Evolutionary conservation across 2,329 filamentous ascomycete genomes (phyloP).

Genomic region (Xylariomycetidae sp.): DNA sequence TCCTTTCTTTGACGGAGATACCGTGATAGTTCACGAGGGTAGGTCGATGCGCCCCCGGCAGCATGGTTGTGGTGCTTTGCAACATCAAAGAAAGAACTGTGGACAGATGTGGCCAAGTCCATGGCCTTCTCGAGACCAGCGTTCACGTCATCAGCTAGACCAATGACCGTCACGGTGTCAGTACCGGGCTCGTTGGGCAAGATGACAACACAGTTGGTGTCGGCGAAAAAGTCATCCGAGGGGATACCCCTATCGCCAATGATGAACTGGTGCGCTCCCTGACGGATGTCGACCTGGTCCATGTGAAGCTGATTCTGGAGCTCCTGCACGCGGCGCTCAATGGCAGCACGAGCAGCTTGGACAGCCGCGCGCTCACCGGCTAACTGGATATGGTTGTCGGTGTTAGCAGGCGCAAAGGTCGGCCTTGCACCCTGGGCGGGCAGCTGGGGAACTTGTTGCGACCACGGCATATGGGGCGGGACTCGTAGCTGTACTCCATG

Average conservation of each 20-base stretch:
- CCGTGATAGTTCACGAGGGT: constrained; percentile 80
- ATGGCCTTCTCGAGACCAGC: constrained; percentile 76
- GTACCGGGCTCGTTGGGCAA: constrained; percentile 73
- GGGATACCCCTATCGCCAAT: constrained; percentile 76
- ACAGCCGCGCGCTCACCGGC: constrained; percentile 80
- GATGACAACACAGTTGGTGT: constrained; percentile 87
- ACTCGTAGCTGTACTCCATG: constrained; percentile 77
- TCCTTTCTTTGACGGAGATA: constrained; percentile 80
- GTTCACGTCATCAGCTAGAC: constrained; percentile 67
- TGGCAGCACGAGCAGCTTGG: constrained; percentile 69
- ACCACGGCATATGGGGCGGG: constrained; percentile 74
- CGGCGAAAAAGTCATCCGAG: constrained; percentile 77
- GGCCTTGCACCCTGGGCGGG: constrained; percentile 59
- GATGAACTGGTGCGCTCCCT: constrained; percentile 90
- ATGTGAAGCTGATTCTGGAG: constrained; percentile 70
- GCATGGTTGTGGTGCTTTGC: constrained; percentile 71
- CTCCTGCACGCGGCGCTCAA: constrained; percentile 72
- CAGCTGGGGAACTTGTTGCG: constrained; percentile 59
- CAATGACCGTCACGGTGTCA: constrained; percentile 79
- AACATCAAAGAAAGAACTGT: constrained; percentile 76
- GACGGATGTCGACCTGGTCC: constrained; percentile 75
- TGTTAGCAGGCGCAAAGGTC: constrained; percentile 63
- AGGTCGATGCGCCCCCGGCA: constrained; percentile 63
- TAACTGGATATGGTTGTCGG: constrained; percentile 74
- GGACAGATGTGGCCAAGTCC: constrained; percentile 82